Base-by-base conservation (phyloP, 306 rosid genomes). In the Cajanus cajan region DNA sequence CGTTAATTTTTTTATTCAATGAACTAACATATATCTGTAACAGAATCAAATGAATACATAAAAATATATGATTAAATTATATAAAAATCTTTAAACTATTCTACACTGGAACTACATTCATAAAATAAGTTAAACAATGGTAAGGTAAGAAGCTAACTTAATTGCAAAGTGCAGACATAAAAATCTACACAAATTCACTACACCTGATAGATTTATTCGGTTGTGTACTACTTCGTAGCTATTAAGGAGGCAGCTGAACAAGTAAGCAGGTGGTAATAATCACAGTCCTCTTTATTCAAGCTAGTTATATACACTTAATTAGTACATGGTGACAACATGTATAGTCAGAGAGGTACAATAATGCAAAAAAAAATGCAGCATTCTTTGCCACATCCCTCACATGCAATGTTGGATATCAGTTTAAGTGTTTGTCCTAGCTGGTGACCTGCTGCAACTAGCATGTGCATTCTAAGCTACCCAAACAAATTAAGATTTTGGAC, bases 401-500 rank as follows among this genome's bases (percentile, higher is more conserved):
- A 51, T 47, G 80, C 50, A 14, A 36, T 76, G 80, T 76, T 64
- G 80, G 80, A 21, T 2, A 43, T 47, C 13, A 65, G 65, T 39
- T 76, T 64, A 48, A 48, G 73, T 69, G 57, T 63, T 64, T 76
- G 73, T 76, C 80, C 51, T 76, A 4, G 71, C 73, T 62, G 61
- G 73, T 76, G 37, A 57, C 55, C 68, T 22, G n/a, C 54, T 54
- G n/a, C 59, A 75, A 24, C 71, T 45, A 47, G 52, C 80, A 63
- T 63, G 80, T 76, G 80, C 73, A 48, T 48, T 63, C 71, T 65
- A 63, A 47, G 31, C 15, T 45, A 2, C 73, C 52, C 54, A 47
- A 21, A 48, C 64, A 76, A 18, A 62, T 51, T 7, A 39, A 15
- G 43, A 50, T 19, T 65, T 58, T 73, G 31, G 31, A 28, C 31